Percentiles rank a stretch among this genome's conserved stretches.
Evolutionary conservation across 2,329 filamentous ascomycete genomes (phyloP).

Genomic region (Dactylellina sp.): DNA sequence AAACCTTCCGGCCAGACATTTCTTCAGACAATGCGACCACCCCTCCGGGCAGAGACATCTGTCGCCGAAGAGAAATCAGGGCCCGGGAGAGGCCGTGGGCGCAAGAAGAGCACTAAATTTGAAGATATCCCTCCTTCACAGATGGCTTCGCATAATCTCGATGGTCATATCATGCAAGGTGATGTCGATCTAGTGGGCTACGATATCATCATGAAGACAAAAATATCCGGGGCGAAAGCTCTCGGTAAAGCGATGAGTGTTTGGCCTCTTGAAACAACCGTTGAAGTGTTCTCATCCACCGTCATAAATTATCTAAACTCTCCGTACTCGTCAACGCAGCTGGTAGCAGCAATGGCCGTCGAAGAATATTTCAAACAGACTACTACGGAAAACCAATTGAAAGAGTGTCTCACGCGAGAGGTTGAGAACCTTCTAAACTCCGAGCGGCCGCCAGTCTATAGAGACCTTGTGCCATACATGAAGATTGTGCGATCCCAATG

Average conservation of each 20-base stretch:
- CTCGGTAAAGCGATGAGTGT: conserved; percentile 84
- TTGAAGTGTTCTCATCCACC: conserved; percentile 74
- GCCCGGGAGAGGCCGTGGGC: conserved; percentile 74
- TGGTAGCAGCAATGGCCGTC: conserved; percentile 83
- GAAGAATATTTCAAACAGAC: conserved; percentile 83
- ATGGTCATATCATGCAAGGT: conserved; percentile 97
- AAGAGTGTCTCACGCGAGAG: conserved; percentile 72
- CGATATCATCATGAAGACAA: conserved; percentile 87
- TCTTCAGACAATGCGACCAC: conserved; percentile 65
- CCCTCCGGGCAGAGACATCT: conserved; percentile 59
- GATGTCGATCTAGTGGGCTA: conserved; percentile 94
- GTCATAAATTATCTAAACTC: conserved; percentile 77
- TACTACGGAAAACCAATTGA: conserved; percentile 63
- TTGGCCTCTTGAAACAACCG: conserved; percentile 73
- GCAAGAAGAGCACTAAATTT: conserved; percentile 82
- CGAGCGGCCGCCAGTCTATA: conserved; percentile 83
- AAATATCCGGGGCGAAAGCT: conserved; percentile 85
- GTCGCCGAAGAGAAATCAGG: conserved; percentile 62
- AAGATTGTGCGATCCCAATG: conserved; percentile 92
- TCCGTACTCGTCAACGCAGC: conserved; percentile 84
- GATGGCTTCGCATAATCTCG: conserved; percentile 86
- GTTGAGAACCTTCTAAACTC: conserved; percentile 82
- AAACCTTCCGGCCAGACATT: conserved; percentile 92
- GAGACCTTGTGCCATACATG: conserved; percentile 88
- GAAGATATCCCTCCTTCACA: conserved; percentile 74